Evolutionary conservation across 2,329 filamentous ascomycete species (phyloP), one percentile per base, ranked within the genome.

Genomic region (Neoarthrinium moseri): DNA sequence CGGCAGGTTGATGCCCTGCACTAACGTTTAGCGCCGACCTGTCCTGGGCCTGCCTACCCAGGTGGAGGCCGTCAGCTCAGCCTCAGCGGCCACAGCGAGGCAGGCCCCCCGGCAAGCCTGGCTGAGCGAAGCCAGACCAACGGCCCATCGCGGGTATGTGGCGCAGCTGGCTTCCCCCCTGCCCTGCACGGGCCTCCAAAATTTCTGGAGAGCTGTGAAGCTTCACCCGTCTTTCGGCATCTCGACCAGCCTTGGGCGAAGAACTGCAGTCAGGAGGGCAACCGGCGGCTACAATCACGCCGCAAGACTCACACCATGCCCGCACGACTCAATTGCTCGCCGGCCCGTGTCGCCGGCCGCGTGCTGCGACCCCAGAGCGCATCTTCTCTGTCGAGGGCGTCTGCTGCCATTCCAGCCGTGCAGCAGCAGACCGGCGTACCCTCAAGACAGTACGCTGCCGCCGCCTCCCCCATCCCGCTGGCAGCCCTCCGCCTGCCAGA

Each of bases 401-500:
- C 29, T 15, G 32, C 45, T 6, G 32, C 39, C 23, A 11, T 32
- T 13, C 36, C 27, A 8, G 17, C 20, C 32, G 22, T 24, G 7
- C 26, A 35, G 32, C 26, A 35, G 32, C 42, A 26, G 30, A 37
- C 42, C 42, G n/a, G n/a, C 20, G 30, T 27, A 12, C 30, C 42
- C 8, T 37, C 43, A 26, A 38, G 57, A 45, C 44, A 52, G 6
- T 64, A 63, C 56, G 61, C 62, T 18, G 57, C 50, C 18, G 47
- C 57, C 15, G 20, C 37, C 2, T 48, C 56, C 2, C 50, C 51
- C 7, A 22, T 56, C 32, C 49, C 59, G 3, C 43, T 60, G 15
- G 47, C 43, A 2, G 29, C 40, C 5, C 54, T 72, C 17, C 63
- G 55, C 26, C 58, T 74, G 21, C 74, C 74, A 1, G 64, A 70